Base-by-base conservation (phyloP, 2,329 filamentous ascomycete genomes). In the Alternaria solani region DNA sequence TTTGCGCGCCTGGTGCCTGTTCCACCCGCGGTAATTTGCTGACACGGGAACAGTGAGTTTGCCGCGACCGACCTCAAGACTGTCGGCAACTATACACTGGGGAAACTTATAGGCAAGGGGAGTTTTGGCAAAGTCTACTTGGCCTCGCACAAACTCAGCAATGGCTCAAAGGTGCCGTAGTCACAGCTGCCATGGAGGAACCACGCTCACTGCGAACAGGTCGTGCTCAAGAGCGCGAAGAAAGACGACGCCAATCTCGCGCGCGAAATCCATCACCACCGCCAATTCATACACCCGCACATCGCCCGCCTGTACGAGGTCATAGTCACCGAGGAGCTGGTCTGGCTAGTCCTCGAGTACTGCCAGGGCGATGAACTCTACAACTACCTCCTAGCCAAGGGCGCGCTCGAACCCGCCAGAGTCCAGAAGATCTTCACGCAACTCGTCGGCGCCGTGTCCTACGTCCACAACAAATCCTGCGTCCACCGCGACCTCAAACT, bases 41-140 rank as follows among this genome's bases (percentile, higher is more conserved):
- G 62, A 74, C 43, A 59, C 23, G 61, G 58, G 68, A 55, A 60
- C 78, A 97, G 93, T 83, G 94, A 98, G 81, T 99, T 99, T 83
- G 90, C 92, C 62, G 93, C 92, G 71, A 91, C 91, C 77, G 94
- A 99, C 67, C 88, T 99, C 68, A 90, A 91, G 74, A 92, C 90
- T 55, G 95, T 99, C 62, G 95, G 95, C 70, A 98, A 97, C 82
- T 99, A 99, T 80, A 90, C 89, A 36, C 86, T 99, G 58, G 95
- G 95, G 46, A 89, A 89, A 61, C 84, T 99, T 59, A 97, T 99
- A 76, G 95, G 95, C 68, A 99, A 98, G 78, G 95, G 95, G 59
- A 97, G 94, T 65, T 99, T 99, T 80, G 95, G 95, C 73, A 98
- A 97, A 81, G 95, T 99, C 73, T 99, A 99, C 79, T 86, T 99